Base-by-base conservation (phyloP, 2,329 filamentous ascomycete species). In the Aspergillus ochraceus region DNA sequence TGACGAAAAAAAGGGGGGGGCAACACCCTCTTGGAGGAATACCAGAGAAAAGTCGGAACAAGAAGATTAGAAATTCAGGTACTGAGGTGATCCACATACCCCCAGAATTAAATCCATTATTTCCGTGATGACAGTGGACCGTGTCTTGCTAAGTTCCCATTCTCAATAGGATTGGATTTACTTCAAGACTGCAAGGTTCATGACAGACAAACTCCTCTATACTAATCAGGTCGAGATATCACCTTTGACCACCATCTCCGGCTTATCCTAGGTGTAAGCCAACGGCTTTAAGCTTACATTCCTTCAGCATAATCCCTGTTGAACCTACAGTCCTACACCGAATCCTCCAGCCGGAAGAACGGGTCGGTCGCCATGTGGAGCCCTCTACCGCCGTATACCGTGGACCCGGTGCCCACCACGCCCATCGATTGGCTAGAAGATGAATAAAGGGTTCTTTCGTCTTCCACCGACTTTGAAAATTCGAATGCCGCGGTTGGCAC, bases 101-200 rank as follows among this genome's bases (percentile, higher is more conserved):
- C 14, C 36, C 19, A 24, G 30, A n/a, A n/a, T n/a, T 51, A 50
- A 55, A 17, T 56, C 46, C 47, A 39, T 56, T 56, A 56, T 56
- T 22, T 56, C 54, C 54, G 54, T 36, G 54, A 56, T 56, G 46
- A 56, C 54, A 56, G 47, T 55, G 46, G 54, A 36, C 17, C 36
- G 20, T 47, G 19, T 24, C 22, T 14, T 47, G 45, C 19, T 20
- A 5, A 29, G 26, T 9, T 29, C 6, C 6, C 26, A 46, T 20
- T n/a, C 17, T 6, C 17, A n/a, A 46, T 5, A 8, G 4, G 1
- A 24, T 24, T 22, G 19, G 2, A 17, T n/a, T 8, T 9, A 22
- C 20, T 47, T 47, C 14, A n/a, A 42, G 17, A 6, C 14, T 17
- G 14, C 36, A 6, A 4, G 6, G 11, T 47, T 8, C 45, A 6